Conservation (phyloP, 805 yeast species). For the Teunomyces stri region DNA sequence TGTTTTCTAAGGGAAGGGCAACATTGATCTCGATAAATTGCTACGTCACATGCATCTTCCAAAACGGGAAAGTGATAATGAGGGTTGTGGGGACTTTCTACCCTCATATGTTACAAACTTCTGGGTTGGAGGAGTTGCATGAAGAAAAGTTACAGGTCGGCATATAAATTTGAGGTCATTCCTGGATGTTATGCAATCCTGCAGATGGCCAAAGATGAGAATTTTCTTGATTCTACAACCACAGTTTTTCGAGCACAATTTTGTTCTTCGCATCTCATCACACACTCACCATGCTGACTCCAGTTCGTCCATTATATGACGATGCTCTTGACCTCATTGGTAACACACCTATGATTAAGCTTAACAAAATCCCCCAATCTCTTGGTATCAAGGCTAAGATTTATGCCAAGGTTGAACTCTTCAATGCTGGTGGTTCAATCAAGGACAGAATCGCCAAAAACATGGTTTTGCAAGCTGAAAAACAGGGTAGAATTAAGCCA, state of each 20-base stretch:
- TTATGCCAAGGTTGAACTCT: slow-evolving; percentile 74
- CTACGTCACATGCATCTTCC: slow-evolving; percentile 1
- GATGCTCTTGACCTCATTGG: slow-evolving; percentile 76
- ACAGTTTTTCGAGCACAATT: not conserved
- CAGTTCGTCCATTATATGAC: slow-evolving; percentile 40
- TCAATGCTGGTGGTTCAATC: slow-evolving; percentile 89
- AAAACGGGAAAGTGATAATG: not conserved
- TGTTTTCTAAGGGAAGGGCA: not conserved
- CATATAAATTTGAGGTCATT: no score
- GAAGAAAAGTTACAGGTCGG: no score
- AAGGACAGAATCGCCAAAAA: slow-evolving; percentile 85
- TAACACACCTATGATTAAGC: slow-evolving; percentile 74
- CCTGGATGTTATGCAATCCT: no score
- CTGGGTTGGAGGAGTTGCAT: not conserved
- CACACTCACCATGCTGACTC: not conserved
- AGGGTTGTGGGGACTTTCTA: not conserved
- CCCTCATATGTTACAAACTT: not conserved
- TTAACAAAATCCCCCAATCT: slow-evolving; percentile 75
- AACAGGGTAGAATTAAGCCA: slow-evolving; percentile 74
- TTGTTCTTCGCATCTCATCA: not conserved
- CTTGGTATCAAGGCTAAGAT: slow-evolving; percentile 69
- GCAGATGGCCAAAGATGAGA: not conserved
- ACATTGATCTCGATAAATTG: not conserved
- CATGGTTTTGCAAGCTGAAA: slow-evolving; percentile 85
- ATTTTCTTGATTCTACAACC: not conserved